Evolutionary conservation across 2,329 filamentous ascomycete species (phyloP), one percentile per base, ranked within the genome.

Genomic region (Claviceps paspali): DNA sequence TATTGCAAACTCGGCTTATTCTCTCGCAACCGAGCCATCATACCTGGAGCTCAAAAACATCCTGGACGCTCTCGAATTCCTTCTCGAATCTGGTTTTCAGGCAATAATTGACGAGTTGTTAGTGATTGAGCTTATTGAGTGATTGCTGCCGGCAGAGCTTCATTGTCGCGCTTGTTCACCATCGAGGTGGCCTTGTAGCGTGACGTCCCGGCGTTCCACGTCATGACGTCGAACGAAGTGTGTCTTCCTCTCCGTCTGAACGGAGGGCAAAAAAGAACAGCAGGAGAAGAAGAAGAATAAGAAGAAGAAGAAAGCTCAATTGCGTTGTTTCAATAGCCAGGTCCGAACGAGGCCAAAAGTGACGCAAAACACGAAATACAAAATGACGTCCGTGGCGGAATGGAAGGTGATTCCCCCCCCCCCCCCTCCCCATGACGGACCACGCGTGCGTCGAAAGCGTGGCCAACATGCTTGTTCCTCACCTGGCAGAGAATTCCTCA

Each of bases 41-140:
- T 78, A 94, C 87, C 85, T 95, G 87, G 58, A 98, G 85, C 79
- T 98, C 91, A 64, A 98, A 98, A 58, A 96, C 88, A 69, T 98
- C 91, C 68, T 96, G 85, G 49, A 98, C 91, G 57, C 68, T 66
- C 46, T 98, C 88, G 59, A 98, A 98, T 69, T 98, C 91, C 77
- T 95, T 95, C 76, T 98, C 91, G 60, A 93, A 98, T 70, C 91
- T 98, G 60, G 7, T 15, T 33, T 27, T 5, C 15, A 28, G 11
- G 17, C 4, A 11, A 56, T 38, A 27, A 22, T 14, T 17, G 21
- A 21, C 11, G n/a, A 24, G 23, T 33, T n/a, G 45, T 54, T 43
- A 53, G 52, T 49, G 45, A 54, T 54, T 53, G 52, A 43, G 30
- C 15, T 6, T 19, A n/a, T 29, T 23, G 12, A 26, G 36, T 24